phyloP scores from a whole-genome alignment of 805 yeast genomes.

The Lipomyces kockii region DNA sequence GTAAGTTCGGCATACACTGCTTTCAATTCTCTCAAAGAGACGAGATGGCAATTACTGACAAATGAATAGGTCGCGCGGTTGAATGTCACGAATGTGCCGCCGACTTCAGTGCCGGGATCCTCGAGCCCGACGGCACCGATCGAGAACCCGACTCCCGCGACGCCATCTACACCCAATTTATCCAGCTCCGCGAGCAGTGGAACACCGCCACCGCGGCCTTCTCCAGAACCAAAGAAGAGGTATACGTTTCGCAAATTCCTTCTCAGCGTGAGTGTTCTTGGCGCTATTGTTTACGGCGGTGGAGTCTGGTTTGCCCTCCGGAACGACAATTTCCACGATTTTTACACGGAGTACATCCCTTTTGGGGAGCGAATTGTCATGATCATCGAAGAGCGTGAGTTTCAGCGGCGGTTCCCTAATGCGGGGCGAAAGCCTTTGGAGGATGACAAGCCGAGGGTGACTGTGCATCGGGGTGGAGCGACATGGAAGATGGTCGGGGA shows the following conservation, averaged over 20 bases:
- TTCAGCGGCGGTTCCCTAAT: conserved; percentile 40
- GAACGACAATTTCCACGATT: conserved; percentile 63
- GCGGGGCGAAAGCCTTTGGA: conserved; percentile 30
- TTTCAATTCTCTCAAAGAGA: not conserved
- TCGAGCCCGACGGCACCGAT: conserved; percentile 12
- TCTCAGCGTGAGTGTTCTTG: conserved; percentile 38
- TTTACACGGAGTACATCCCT: conserved; percentile 68
- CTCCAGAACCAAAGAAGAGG: conserved; percentile 35
- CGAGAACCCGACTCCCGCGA: conserved; percentile 32
- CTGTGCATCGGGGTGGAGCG: conserved; percentile 37
- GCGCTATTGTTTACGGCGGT: conserved; percentile 55
- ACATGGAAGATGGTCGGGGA: conserved; percentile 35
- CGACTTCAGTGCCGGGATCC: conserved; percentile 26
- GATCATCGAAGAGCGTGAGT: conserved; percentile 51
- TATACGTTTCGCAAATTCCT: conserved; percentile 45
- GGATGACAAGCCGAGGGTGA: conserved; percentile 28
- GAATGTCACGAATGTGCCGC: conserved; percentile 29
- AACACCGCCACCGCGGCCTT: conserved; percentile 22
- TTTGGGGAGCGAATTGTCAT: conserved; percentile 61
- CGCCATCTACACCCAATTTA: conserved; percentile 33
- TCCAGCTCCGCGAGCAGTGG: conserved; percentile 17
- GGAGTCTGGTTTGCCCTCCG: conserved; percentile 64
- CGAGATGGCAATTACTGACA: not conserved
- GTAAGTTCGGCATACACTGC: conserved; percentile 9
- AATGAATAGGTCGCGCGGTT: conserved; percentile 18